Evolutionary conservation across 441 rosid genomes (phyloP), one percentile per base, ranked within the genome.

Genomic region (Erodium chrysanthum): DNA sequence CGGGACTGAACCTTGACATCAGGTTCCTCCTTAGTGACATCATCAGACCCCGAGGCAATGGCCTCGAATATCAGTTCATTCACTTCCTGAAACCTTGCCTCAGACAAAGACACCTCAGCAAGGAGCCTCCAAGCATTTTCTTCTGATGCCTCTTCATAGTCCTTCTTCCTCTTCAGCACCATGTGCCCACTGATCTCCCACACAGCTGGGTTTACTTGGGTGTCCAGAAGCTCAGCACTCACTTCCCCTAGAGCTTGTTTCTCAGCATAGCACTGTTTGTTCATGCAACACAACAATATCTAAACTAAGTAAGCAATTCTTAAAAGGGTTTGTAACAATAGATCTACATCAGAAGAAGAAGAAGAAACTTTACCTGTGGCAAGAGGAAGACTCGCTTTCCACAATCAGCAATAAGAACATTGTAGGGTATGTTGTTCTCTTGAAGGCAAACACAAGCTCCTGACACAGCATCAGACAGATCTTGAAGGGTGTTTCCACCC

Each of bases 101-200:
- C 88, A 7, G 97, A 91, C 63, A 94, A 87, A 65, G 99, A 91
- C 20, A 91, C 97, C 79, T 86, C 96, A 0, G 96, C 89, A 3
- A 94, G 94, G 59, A 94, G 94, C 82, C 90, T 86, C 90, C 91
- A 86, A 5, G 96, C 97, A n/a, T 91, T 87, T 73, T 78, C 96
- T 73, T 91, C 99, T 0, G 96, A 81, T 68, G 97, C 99, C 76
- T 83, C 94, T 59, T 91, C 92, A 3, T 77, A 94, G 77, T 91
- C 97, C 75, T 83, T 77, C 82, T 78, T 94, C 84, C 94, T 88
- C 86, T 94, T 91, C 37, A 94, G 74, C 72, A 94, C 99, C 81
- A 94, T 91, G 65, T 94, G 99, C 35, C 99, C 99, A 63, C 99
- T 88, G 15, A 94, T 89, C 75, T 94, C 99, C 99, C 97, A 94